These are phyloP conservation scores for Candida yuanshanica DNA, from an alignment of 805 yeast species.

Conservation along the genomic window DNA sequence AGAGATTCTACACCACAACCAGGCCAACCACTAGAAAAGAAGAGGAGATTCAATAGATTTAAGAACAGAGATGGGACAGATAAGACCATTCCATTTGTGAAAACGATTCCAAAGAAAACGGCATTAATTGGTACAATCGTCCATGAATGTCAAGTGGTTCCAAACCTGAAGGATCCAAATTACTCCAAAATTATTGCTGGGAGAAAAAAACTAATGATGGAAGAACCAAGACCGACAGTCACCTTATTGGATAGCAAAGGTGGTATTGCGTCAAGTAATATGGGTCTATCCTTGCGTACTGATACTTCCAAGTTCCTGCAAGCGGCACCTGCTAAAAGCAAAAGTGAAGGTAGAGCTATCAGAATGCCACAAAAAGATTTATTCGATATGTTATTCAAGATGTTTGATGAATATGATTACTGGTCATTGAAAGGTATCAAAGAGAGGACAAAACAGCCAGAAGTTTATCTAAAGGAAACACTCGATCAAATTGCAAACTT, in stretches of 20 bases:
- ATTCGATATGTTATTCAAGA: conserved; percentile 77
- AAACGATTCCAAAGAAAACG: conserved; percentile 85
- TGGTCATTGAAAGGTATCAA: conserved; percentile 94
- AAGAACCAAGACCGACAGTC: conserved; percentile 51
- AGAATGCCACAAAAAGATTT: conserved; percentile 92
- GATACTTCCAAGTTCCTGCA: conserved; percentile 66
- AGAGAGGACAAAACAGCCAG: conserved; percentile 95
- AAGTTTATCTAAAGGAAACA: conserved; percentile 84
- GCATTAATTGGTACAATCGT: conserved; percentile 79
- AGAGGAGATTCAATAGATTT: conserved; percentile 28
- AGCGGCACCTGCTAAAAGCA: conserved; percentile 36
- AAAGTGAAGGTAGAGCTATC: conserved; percentile 76
- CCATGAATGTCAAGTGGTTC: conserved; percentile 88
- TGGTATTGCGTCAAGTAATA: conserved; percentile 82
- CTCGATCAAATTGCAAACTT: conserved; percentile 83
- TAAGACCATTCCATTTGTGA: conserved; percentile 71
- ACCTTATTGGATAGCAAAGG: conserved; percentile 74
- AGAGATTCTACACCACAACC: background rate
- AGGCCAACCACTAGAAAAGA: conserved; percentile 21
- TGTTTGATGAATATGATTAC: conserved; percentile 92
- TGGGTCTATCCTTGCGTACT: conserved; percentile 77
- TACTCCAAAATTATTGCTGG: conserved; percentile 58
- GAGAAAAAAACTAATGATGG: conserved; percentile 42
- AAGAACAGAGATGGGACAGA: conserved; percentile 31
- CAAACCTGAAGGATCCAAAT: conserved; percentile 66